Evolutionary conservation across 768 basidiomycete genomes (phyloP), one percentile per base, ranked within the genome.

Genomic region (Boletus huronensis): DNA sequence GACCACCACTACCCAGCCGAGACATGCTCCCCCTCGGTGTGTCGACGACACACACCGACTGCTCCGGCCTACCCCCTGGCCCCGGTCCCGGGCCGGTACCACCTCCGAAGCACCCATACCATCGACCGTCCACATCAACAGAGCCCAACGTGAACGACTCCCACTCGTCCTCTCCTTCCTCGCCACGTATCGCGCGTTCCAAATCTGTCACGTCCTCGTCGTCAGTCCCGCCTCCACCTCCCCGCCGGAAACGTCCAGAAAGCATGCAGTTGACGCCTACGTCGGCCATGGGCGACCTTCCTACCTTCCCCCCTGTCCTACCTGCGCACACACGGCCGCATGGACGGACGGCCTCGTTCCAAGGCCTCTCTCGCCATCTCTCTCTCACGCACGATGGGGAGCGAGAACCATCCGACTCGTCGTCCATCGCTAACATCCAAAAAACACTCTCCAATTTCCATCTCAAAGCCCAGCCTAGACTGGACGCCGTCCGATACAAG

Each of bases 401-500:
- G 50, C 64, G 52, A 48, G 64, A 64, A 2, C 40, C 46, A 7
- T 38, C 45, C 51, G 68, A 61, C 36, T 63, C 59, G 48, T 71
- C 74, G 3, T 67, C 74, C 23, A 67, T 79, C 7, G 66, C 73
- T 29, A 65, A 66, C 46, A 66, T 84, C 32, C 79, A 81, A 58
- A 71, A 73, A 26, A 78, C 79, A 52, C 59, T 82, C 45, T 72
- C 62, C 10, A 63, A 64, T 31, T 61, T 78, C 9, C 72, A 72
- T n/a, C 65, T 69, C 48, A 64, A 62, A 19, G 74, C 74, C 13
- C 77, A 82, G 62, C 84, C 84, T 0, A 77, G 72, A 41, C 64
- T 87, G 25, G 85, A 87, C 53, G 79, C 80, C 29, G 85, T 83
- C 25, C 71, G 83, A 55, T 88, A 81, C 68, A 88, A 88, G 68